Conservation (phyloP, 2,329 filamentous ascomycete species). For the Trichoderma atroviride region DNA sequence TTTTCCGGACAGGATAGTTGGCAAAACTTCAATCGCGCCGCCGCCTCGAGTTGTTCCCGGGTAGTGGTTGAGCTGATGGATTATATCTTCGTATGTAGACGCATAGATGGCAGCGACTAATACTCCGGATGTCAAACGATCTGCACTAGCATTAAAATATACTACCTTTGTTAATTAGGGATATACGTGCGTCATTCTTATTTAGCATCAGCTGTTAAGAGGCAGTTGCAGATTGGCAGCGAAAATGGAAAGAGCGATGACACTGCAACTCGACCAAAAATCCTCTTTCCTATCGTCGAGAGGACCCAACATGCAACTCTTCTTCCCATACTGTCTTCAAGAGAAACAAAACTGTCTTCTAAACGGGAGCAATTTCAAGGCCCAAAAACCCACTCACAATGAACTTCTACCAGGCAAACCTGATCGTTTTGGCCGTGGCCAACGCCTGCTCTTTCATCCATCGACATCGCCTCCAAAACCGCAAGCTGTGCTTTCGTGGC, state of each 20-base stretch:
- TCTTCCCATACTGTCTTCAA: not conserved
- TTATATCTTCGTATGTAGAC: too few relatives aligned
- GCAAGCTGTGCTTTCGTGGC: not conserved
- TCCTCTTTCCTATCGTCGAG: not conserved
- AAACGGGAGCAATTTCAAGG: not conserved
- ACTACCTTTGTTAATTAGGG: not conserved
- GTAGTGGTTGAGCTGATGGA: not conserved
- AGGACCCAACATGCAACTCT: not conserved
- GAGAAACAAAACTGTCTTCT: not conserved
- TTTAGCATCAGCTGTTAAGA: not conserved
- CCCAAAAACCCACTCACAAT: not conserved
- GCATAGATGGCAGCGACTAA: too few relatives aligned
- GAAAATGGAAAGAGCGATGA: constrained; percentile 5
- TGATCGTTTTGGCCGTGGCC: constrained; percentile 1
- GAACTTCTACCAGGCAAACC: constrained; percentile 25
- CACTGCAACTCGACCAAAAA: not conserved
- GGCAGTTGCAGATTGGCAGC: not conserved
- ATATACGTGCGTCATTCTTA: not conserved
- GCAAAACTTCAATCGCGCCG: not conserved
- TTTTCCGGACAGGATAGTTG: not conserved
- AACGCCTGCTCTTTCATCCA: constrained; percentile 34
- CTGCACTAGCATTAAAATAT: too few relatives aligned
- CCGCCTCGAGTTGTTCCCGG: not conserved
- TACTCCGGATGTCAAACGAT: too few relatives aligned
- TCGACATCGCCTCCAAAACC: constrained; percentile 28